Percentiles rank a stretch among this genome's conserved stretches.
Conservation (phyloP, 2,329 filamentous ascomycete species). For the Aspergillus terreus region DNA sequence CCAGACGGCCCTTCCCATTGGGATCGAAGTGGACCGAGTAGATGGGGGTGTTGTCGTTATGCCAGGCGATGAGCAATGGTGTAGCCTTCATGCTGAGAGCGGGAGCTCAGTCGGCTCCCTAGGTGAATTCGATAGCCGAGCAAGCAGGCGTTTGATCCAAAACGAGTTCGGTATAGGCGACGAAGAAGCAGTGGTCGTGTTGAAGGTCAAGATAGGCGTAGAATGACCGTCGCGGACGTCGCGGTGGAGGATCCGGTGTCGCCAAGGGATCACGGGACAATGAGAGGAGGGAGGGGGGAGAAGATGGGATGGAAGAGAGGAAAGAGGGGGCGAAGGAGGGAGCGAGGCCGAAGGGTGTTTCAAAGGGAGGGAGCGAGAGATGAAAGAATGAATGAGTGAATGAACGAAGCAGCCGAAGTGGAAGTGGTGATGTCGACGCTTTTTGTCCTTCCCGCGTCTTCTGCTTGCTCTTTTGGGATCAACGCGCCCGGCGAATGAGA, state of each 20-base stretch:
- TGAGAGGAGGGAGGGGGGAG: neutral
- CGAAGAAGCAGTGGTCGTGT: too few relatives aligned
- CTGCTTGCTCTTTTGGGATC: conserved; percentile 1
- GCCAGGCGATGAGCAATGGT: conserved; percentile 97
- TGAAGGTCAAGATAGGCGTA: too few relatives aligned
- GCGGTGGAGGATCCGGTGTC: neutral
- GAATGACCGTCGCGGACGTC: neutral
- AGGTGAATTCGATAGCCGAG: conserved; percentile 4
- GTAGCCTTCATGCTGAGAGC: conserved; percentile 78
- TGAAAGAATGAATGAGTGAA: conserved; percentile 1
- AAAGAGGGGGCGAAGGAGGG: neutral
- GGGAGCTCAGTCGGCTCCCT: conserved; percentile 26
- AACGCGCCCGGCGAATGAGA: conserved; percentile 9
- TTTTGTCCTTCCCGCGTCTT: conserved; percentile 7
- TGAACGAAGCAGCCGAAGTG: conserved; percentile 1
- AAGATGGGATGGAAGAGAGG: neutral
- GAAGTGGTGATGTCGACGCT: conserved; percentile 8
- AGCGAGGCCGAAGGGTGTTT: neutral
- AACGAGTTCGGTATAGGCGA: too few relatives aligned
- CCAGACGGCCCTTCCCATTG: conserved; percentile 82
- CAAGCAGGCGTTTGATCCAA: neutral
- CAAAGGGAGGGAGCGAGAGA: neutral
- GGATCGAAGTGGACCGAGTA: conserved; percentile 98
- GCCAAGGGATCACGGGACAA: neutral
- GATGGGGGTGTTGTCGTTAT: conserved; percentile 93